Conservation (phyloP, 495 filamentous ascomycete species). For the Aspergillus kassunensis region DNA sequence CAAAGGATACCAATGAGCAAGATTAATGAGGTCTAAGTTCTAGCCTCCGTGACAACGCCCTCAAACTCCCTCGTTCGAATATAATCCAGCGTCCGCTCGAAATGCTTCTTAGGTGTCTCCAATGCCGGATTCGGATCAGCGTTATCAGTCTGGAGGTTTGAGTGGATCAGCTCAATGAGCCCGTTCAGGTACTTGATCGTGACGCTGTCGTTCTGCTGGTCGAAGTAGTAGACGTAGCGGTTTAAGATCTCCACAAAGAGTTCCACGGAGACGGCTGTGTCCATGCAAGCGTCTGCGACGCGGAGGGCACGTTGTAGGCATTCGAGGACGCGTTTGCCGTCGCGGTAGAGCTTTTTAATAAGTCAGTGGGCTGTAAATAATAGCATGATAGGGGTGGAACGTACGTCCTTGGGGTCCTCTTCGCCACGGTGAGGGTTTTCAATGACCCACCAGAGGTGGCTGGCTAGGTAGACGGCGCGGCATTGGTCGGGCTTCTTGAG, state of each 20-base stretch:
- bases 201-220: constrained; percentile 97
- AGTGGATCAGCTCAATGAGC: constrained; percentile 96
- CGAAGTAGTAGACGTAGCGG: constrained; percentile 98
- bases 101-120: constrained; percentile 85
- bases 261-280: constrained; percentile 95
- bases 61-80: constrained; percentile 90
- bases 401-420: constrained; percentile 77
- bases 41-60: constrained; percentile 74
- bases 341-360: constrained; percentile 75
- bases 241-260: constrained; percentile 98
- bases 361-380: neutral
- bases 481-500: constrained; percentile 98
- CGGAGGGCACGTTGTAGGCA: constrained; percentile 93
- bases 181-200: constrained; percentile 98
- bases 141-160: constrained; percentile 82
- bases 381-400: constrained; percentile 16
- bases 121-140: constrained; percentile 63
- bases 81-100: constrained; percentile 89
- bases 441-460: constrained; percentile 96
- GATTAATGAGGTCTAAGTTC: constrained; percentile 19
- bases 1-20: neutral
- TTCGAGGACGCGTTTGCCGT: constrained; percentile 94
- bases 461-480: constrained; percentile 90
- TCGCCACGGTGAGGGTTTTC: constrained; percentile 79
- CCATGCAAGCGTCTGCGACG: constrained; percentile 98